Evolutionary conservation across 495 filamentous ascomycete species (phyloP).

Genomic region (Staphylotrichum longicolle): DNA sequence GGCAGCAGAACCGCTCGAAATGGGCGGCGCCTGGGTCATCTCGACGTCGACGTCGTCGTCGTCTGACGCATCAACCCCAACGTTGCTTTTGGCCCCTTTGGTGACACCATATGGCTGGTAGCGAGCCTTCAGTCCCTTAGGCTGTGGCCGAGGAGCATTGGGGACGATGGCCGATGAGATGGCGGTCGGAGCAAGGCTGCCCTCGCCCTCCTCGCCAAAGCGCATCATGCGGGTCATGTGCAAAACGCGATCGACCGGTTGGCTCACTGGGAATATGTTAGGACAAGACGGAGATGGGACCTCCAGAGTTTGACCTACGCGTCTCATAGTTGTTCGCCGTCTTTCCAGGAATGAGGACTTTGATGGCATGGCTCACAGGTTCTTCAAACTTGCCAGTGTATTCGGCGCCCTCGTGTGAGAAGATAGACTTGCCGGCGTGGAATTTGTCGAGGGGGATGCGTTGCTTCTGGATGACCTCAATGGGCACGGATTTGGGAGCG

Average conservation of each 20-base stretch:
- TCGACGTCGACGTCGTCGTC: slow-evolving; percentile 35
- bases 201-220: slow-evolving; percentile 34
- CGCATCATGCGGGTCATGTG: slow-evolving; percentile 46
- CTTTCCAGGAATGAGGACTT: slow-evolving; percentile 44
- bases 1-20: slow-evolving; percentile 1
- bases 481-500: slow-evolving; percentile 46
- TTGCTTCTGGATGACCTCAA: slow-evolving; percentile 48
- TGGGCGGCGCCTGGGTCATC: slow-evolving; percentile 27
- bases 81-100: slow-evolving; percentile 17
- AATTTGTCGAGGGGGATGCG: slow-evolving; percentile 43
- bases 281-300: background rate
- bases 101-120: slow-evolving; percentile 45
- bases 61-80: slow-evolving; percentile 29
- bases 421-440: slow-evolving; percentile 35
- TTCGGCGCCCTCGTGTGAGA: slow-evolving; percentile 43
- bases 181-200: slow-evolving; percentile 24
- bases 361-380: slow-evolving; percentile 39
- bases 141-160: slow-evolving; percentile 43
- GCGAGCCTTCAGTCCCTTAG: slow-evolving; percentile 44
- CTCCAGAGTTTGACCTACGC: slow-evolving; percentile 30
- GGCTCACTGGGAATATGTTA: slow-evolving; percentile 32
- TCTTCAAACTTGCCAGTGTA: slow-evolving; percentile 40
- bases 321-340: slow-evolving; percentile 42
- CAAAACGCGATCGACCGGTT: slow-evolving; percentile 40
- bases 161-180: slow-evolving; percentile 26